phyloP scores from a whole-genome alignment of 2,329 filamentous ascomycete species.

The Colletotrichum spinosum region DNA sequence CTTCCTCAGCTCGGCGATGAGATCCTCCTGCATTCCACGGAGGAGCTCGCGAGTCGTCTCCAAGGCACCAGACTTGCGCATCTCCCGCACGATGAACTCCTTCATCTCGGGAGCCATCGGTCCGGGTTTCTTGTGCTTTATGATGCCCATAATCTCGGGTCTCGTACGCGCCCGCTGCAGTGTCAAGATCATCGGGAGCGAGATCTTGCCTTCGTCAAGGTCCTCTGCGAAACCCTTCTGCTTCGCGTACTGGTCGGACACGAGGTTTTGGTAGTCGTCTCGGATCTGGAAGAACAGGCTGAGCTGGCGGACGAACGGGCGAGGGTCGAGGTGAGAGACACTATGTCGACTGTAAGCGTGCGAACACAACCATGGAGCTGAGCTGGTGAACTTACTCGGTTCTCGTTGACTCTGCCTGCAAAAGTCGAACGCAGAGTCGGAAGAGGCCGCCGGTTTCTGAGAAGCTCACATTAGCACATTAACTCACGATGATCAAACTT shows the following conservation, averaged over 20 bases:
- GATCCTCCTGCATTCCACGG: background rate
- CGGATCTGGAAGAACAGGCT: constrained; percentile 47
- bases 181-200: constrained; percentile 45
- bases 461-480: background rate
- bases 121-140: constrained; percentile 18
- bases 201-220: constrained; percentile 55
- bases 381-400: too few relatives aligned
- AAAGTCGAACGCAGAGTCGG: background rate
- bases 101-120: constrained; percentile 17
- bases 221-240: constrained; percentile 56
- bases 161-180: constrained; percentile 4
- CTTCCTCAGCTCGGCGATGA: constrained; percentile 4
- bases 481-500: too few relatives aligned
- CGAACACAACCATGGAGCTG: too few relatives aligned
- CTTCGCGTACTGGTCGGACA: constrained; percentile 45
- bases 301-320: constrained; percentile 35
- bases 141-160: constrained; percentile 14
- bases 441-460: constrained; percentile 41
- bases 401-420: too few relatives aligned
- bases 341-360: too few relatives aligned
- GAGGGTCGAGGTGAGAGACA: constrained; percentile 9
- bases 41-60: too few relatives aligned
- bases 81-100: constrained; percentile 3
- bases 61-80: background rate
- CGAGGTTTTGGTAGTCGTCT: constrained; percentile 48